A percentile compares a stretch with the other conserved stretches of the same genome.
phyloP scores from a whole-genome alignment of 2,329 filamentous ascomycete genomes.

The Fusarium newnesense region DNA sequence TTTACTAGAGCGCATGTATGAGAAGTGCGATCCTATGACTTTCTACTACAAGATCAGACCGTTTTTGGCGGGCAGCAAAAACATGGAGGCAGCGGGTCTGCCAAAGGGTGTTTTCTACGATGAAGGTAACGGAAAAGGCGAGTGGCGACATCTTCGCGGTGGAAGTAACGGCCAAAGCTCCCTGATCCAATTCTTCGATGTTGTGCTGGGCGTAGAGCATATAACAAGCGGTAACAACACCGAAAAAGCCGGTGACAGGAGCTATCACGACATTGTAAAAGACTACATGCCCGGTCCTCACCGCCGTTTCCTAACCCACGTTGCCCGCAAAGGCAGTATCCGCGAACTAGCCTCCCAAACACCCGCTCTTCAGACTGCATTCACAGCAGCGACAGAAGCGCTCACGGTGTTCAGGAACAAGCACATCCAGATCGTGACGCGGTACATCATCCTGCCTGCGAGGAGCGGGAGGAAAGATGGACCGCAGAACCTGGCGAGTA shows the following conservation, averaged over 20 bases:
- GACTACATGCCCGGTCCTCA: conserved; percentile 92
- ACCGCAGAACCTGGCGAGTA: conserved; percentile 57
- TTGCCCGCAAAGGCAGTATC: conserved; percentile 78
- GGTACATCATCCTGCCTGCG: conserved; percentile 89
- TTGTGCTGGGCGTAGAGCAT: conserved; percentile 87
- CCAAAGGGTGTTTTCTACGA: conserved; percentile 89
- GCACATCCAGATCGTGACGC: conserved; percentile 88
- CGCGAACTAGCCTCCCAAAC: conserved; percentile 70
- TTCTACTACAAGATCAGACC: conserved; percentile 93
- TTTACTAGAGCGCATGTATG: conserved; percentile 85
- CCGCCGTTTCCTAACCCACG: conserved; percentile 78
- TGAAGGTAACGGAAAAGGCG: conserved; percentile 70
- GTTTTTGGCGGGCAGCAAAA: conserved; percentile 90
- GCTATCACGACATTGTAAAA: conserved; percentile 75
- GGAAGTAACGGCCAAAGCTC: conserved; percentile 95
- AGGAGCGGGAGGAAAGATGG: conserved; percentile 48
- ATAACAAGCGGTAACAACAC: conserved; percentile 51
- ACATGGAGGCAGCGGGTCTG: conserved; percentile 86
- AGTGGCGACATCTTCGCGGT: conserved; percentile 83
- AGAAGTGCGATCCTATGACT: conserved; percentile 84
- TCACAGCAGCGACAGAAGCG: conserved; percentile 79
- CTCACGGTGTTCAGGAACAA: conserved; percentile 82
- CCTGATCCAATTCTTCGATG: conserved; percentile 91
- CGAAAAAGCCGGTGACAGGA: conserved; percentile 41
- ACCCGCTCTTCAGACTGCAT: conserved; percentile 60